These are phyloP conservation scores for Phytophthora hybrid DNA, from an alignment of 352 stramenopile species.

Conservation along the genomic window DNA sequence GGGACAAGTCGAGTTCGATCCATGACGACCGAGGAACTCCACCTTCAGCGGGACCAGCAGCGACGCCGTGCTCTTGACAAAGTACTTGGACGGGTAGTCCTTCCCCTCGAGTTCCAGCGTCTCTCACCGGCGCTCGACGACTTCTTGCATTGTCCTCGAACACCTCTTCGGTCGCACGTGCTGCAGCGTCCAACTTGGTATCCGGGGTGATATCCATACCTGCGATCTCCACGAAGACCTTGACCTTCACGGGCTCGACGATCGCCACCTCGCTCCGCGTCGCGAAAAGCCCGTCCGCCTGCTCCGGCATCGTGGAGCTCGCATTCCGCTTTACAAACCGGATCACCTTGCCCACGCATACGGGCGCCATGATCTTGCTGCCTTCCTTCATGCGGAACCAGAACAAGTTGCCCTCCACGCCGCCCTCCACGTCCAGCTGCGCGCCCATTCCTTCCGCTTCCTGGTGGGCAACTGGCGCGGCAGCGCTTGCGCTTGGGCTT, in stretches of 20 bases:
- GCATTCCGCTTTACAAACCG: conserved; percentile 39
- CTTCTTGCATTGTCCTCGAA: conserved; percentile 38
- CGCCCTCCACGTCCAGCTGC: conserved; percentile 65
- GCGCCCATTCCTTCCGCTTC: conserved; percentile 65
- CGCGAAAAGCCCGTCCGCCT: conserved; percentile 21
- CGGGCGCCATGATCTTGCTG: conserved; percentile 21
- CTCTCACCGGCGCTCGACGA: conserved; percentile 43
- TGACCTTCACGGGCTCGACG: conserved; percentile 38
- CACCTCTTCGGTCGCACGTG: conserved; percentile 40
- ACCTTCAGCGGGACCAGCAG: conserved; percentile 51
- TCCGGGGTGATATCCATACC: conserved; percentile 50
- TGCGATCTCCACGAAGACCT: conserved; percentile 44
- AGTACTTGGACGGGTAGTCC: conserved; percentile 64
- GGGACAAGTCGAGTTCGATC: conserved; percentile 11
- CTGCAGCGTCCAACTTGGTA: conserved; percentile 44
- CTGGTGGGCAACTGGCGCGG: conserved; percentile 47
- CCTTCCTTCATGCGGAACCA: conserved; percentile 56
- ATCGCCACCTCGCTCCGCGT: conserved; percentile 43
- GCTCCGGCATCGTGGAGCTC: conserved; percentile 40
- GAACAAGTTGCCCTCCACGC: too few species aligned
- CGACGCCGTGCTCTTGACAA: conserved; percentile 48
- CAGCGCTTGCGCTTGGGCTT: background rate
- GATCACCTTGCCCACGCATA: conserved; percentile 41
- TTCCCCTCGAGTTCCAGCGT: conserved; percentile 38
- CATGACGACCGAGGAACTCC: conserved; percentile 41